Base-by-base conservation (phyloP, 2,329 filamentous ascomycete species). In the Clonostachys sp. region DNA sequence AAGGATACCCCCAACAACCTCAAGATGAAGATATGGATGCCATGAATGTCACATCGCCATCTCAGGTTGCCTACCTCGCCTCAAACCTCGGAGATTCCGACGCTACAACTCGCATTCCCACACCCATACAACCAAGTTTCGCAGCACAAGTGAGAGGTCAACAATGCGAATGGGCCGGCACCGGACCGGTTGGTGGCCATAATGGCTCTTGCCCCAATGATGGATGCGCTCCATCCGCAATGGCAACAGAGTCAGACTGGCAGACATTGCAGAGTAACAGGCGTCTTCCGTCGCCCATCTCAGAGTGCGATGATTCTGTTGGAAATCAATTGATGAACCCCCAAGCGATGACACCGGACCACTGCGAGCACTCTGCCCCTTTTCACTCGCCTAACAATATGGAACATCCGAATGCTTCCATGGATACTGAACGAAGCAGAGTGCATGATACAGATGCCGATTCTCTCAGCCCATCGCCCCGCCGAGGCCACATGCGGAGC, bases 111-210 rank as follows among this genome's bases (percentile, higher is more conserved):
- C 76, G 78, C 43, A 74, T 82, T 61, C 78, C 79, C 3, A 82
- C 80, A 3, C 79, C 79, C 3, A 81, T 82, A n/a, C 74, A 81
- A 53, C 74, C 75, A 50, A 78, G 65, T 45, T 83, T 83, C 56
- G 74, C 76, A 2, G 71, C 72, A 3, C 77, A 82, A 56, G 67
- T 80, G 20, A 71, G 75, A 48, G 76, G 77, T n/a, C 73, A 73
- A 53, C 72, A 70, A 53, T 72, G 74, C 68, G 67, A 67, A 54
- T 62, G 63, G 60, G 55, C 61, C 44, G 55, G 61, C 17, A 13
- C 10, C 34, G 24, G 45, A 30, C 17, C 45, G 35, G 36, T 41
- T 47, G 66, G 67, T 13, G 66, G 71, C 38, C 66, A 70, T n/a
- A 30, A 30, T 30, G 24, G 24, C 62, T 70, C 33, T 59, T 63